Evolutionary conservation across 139 green algal species (phyloP), one percentile per base, ranked within the genome.

Genomic region (Choricystis sp.): DNA sequence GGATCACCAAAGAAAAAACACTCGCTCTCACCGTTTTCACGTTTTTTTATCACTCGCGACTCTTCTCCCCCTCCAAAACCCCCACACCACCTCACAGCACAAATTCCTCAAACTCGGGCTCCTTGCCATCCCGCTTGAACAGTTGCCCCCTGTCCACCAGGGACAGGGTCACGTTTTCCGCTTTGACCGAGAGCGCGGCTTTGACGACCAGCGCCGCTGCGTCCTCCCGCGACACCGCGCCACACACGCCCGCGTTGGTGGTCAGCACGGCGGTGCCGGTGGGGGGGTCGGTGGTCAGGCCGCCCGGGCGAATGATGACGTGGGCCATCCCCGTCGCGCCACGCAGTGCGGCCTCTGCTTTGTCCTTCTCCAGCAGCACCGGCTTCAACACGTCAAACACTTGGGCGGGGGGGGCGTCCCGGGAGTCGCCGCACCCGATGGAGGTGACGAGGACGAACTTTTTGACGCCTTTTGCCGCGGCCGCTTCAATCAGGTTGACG

Each of bases 371-470:
- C 29, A 94, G 19, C 55, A 98, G 77, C 68, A 96, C 85, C 1
- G 85, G 83, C 79, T 95, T 80, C 21, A 98, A 76, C n/a, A 87
- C 77, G 31, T 94, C 75, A 74, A 96, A 96, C 31, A 95, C 82
- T 64, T 89, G 68, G 3, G 64, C 27, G 1, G 67, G 71, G 0
- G 83, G 72, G 0, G 88, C 86, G 3, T 81, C 76, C 77, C 89
- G 89, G 69, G 66, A 86, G 63, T 90, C 75, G 14, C 89, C 92
- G 23, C 83, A 87, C 48, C 93, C 92, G 22, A 99, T 94, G 68
- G 71, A 87, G 19, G 92, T 97, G 19, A 98, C 82, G n/a, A 99
- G 83, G 4, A 99, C 69, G 69, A 99, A 99, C 72, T 90, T 91
- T 70, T 91, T 90, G 4, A 95, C 87, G 24, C 91, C 90, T 59